These are phyloP conservation scores for Teratosphaeriaceae sp. DNA, from an alignment of 2,329 filamentous ascomycete genomes.

Conservation along the genomic window DNA sequence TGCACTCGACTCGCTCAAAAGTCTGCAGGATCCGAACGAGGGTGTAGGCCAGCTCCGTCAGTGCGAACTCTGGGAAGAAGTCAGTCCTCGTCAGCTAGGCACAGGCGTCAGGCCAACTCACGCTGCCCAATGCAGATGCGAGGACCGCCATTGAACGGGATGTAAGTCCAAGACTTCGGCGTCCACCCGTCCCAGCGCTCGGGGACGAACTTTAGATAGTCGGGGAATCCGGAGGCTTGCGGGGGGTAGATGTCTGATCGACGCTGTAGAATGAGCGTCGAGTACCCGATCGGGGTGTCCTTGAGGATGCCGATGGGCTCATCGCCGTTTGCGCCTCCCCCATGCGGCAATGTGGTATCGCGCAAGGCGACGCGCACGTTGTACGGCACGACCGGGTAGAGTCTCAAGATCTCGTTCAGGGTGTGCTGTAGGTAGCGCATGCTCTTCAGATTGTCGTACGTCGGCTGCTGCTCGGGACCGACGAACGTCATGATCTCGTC, in stretches of 20 bases:
- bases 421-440: constrained; percentile 68
- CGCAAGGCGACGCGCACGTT: constrained; percentile 42
- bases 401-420: constrained; percentile 39
- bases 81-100: not conserved
- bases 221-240: constrained; percentile 30
- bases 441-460: constrained; percentile 73
- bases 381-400: constrained; percentile 46
- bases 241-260: constrained; percentile 44
- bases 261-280: constrained; percentile 43
- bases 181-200: constrained; percentile 47
- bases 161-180: constrained; percentile 43
- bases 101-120: no score
- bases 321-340: constrained; percentile 40
- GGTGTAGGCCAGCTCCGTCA: constrained; percentile 46
- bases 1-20: constrained; percentile 37
- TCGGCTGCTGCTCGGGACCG: constrained; percentile 53
- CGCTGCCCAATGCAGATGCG: constrained; percentile 46
- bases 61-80: constrained; percentile 33
- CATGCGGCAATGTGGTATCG: constrained; percentile 44
- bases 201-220: constrained; percentile 38
- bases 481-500: constrained; percentile 63
- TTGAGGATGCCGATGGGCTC: constrained; percentile 39
- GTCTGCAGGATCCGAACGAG: constrained; percentile 41
- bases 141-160: constrained; percentile 44
- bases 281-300: constrained; percentile 42